Evolutionary conservation across 192 early-diverging fungal species (phyloP).

Genomic region (Mortierella antarctica): DNA sequence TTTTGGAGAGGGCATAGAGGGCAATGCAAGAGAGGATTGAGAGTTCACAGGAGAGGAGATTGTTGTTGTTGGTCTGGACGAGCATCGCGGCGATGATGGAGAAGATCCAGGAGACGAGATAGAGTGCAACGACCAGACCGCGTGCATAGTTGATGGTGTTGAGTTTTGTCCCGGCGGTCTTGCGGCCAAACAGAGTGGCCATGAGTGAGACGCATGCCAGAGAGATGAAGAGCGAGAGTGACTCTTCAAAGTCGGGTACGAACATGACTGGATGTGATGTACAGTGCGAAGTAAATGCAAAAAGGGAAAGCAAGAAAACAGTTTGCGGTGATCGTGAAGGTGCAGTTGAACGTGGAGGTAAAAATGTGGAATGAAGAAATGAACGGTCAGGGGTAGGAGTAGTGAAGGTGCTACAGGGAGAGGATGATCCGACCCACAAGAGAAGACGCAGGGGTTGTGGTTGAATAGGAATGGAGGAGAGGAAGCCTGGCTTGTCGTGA

Average conservation of each 20-base stretch:
- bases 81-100: slow-evolving; percentile 52
- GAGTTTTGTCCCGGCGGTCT: slow-evolving; percentile 51
- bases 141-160: slow-evolving; percentile 55
- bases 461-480: no score
- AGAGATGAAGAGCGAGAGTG: slow-evolving; percentile 43
- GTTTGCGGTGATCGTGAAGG: no score
- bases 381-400: background rate
- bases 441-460: no score
- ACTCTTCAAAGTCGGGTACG: slow-evolving; percentile 18
- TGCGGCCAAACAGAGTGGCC: slow-evolving; percentile 56
- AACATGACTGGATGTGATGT: slow-evolving; percentile 7
- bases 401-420: background rate
- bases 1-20: slow-evolving; percentile 53
- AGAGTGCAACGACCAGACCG: slow-evolving; percentile 45
- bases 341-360: background rate
- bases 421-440: no score
- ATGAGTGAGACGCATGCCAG: slow-evolving; percentile 54
- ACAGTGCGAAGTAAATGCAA: background rate
- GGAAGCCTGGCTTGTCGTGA: no score
- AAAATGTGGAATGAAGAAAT: background rate
- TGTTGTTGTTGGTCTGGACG: slow-evolving; percentile 58
- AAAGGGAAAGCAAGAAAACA: background rate
- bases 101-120: slow-evolving; percentile 52
- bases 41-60: slow-evolving; percentile 49
- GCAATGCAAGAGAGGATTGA: slow-evolving; percentile 49